Evolutionary conservation across 228 moss, liverwort and hornwort genomes (phyloP), one percentile per base, ranked within the genome.

Genomic region (Sphagnum fallax): DNA sequence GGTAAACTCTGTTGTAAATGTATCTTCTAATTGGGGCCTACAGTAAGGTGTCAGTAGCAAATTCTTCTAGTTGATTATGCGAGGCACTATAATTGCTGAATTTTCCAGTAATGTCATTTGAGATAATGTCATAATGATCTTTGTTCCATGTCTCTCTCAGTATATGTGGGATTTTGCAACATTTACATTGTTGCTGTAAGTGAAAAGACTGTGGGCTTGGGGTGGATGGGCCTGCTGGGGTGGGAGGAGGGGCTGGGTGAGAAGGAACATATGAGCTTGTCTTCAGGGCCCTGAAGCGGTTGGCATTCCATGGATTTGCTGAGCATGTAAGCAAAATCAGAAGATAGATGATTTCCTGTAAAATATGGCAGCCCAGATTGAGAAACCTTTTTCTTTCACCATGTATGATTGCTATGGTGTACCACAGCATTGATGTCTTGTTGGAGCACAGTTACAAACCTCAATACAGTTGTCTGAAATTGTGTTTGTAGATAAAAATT

Each of bases 181-280:
- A 8, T 8, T 55, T 12, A 8, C 55, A 8, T 55, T 12, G 12
- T 55, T 55, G 55, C 55, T 55, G 55, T 8, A 55, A 55, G 55
- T 55, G 32, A 55, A 55, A 55, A 8, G 55, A 55, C 2, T 55
- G 55, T 55, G 55, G 55, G 9, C 12, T 55, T 8, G 55, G 55
- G 55, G 55, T 12, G 55, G 55, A 12, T 2, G 9, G 9, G 55
- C 71, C 78, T 72, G 71, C 72, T 62, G 81, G 89, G 77, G 83
- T 74, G 76, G 82, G 75, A 77, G 72, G 84, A 88, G 88, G 74
- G 89, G 80, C 75, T 88, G 80, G 83, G 87, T 77, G 77, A 78
- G 87, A 89, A 82, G 90, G 87, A 82, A 75, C 65, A 73, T 82
- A 64, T 74, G 87, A 74, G 82, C 81, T 79, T 88, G 73, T 65